Percentiles rank a stretch among this genome's conserved stretches.
These are phyloP conservation scores for Odonthalia washingtoniensis DNA, from an alignment of 31 red algal species.

Conservation along the genomic window DNA sequence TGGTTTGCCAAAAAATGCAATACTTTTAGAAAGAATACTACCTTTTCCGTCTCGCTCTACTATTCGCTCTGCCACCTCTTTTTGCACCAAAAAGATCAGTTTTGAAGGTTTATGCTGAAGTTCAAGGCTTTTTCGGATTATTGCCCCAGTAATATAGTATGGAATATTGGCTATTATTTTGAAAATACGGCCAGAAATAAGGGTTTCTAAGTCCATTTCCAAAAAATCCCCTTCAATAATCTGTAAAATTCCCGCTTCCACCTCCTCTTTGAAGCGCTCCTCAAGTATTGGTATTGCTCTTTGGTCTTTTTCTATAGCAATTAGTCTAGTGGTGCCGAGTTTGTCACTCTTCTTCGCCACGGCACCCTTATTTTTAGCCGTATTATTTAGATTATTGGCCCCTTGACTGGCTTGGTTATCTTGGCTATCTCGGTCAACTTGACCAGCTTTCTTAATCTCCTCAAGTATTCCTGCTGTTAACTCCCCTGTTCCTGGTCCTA, in stretches of 20 bases:
- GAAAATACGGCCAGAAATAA: constrained; percentile 4
- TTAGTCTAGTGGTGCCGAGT: no score
- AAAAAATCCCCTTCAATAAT: background rate
- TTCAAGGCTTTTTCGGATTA: background rate
- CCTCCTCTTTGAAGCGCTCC: no score
- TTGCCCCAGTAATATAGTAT: constrained; percentile 15
- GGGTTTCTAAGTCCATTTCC: background rate
- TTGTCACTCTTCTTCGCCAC: no score
- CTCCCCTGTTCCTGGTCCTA: constrained; percentile 1
- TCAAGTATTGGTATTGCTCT: no score
- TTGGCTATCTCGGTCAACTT: background rate
- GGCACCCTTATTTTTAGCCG: no score
- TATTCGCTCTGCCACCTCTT: constrained; percentile 12
- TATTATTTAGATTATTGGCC: no score
- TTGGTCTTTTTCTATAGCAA: no score
- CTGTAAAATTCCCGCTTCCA: constrained; percentile 10
- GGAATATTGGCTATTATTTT: constrained; percentile 13
- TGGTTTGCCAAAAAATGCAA: constrained; percentile 8
- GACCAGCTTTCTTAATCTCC: background rate
- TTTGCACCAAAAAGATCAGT: constrained; percentile 12
- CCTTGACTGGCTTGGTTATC: background rate
- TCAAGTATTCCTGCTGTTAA: background rate
- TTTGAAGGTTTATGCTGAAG: background rate
- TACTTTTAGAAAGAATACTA: background rate
- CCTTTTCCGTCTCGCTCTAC: background rate